A percentile compares a stretch with the other conserved stretches of the same genome.
These are phyloP conservation scores for Candida xiaguanensis DNA, from an alignment of 805 yeast species.

Conservation along the genomic window DNA sequence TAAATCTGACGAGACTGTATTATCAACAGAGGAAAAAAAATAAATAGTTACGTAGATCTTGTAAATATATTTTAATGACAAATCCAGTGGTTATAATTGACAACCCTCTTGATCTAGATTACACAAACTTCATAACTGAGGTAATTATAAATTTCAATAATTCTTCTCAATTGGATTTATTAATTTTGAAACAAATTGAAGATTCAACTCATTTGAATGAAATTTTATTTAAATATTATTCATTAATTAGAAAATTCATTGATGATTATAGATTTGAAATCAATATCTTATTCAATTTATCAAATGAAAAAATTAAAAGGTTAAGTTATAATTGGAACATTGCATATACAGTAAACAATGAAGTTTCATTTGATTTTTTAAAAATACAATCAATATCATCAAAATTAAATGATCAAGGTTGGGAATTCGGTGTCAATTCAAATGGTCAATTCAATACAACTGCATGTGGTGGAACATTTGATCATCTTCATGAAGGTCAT, in stretches of 20 bases:
- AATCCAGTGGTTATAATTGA: conserved; percentile 12
- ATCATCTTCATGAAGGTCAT: conserved; percentile 95
- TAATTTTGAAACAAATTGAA: conserved; percentile 17
- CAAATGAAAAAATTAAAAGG: background rate
- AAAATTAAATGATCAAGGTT: background rate
- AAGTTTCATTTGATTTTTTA: background rate
- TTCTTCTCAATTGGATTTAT: conserved; percentile 18
- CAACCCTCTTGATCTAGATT: conserved; percentile 14
- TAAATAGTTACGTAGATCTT: background rate
- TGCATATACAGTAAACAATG: conserved; percentile 1
- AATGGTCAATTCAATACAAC: conserved; percentile 18
- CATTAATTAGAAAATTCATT: conserved; percentile 20
- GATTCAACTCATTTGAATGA: conserved; percentile 22
- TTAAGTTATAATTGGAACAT: conserved; percentile 5
- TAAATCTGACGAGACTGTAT: background rate
- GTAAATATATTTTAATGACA: conserved; percentile 1
- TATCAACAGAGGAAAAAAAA: too few species aligned
- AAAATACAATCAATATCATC: background rate
- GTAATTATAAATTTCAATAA: background rate
- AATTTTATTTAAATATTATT: conserved; percentile 27
- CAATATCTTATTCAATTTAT: conserved; percentile 24
- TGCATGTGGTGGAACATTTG: conserved; percentile 96
- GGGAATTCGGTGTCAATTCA: background rate
- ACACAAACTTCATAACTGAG: conserved; percentile 9
- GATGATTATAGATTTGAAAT: conserved; percentile 23